These are phyloP conservation scores for Dendrobium officinale DNA, from an alignment of 106 monocot species.

Conservation along the genomic window DNA sequence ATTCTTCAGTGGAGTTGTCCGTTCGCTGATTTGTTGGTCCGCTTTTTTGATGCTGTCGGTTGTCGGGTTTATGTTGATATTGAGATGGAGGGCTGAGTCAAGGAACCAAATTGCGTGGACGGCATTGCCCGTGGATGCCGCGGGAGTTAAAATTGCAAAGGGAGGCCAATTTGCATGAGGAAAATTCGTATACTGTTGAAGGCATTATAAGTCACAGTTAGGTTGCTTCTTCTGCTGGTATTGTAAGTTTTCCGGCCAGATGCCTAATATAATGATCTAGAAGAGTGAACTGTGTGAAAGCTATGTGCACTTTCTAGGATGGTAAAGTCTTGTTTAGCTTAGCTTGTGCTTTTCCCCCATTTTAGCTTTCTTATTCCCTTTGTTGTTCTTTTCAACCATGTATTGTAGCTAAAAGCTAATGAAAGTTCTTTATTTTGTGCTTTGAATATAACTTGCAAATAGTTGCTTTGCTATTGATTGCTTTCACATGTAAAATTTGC, in stretches of 20 bases:
- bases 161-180: constrained; percentile 5
- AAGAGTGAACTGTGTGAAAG: background rate
- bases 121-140: constrained; percentile 35
- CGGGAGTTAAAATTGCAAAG: constrained; percentile 22
- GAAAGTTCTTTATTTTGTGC: background rate
- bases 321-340: background rate
- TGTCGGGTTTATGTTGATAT: constrained; percentile 30
- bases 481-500: background rate
- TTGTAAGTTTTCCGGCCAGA: background rate
- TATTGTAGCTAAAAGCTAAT: background rate
- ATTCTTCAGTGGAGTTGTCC: constrained; percentile 22
- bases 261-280: background rate
- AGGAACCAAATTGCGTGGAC: constrained; percentile 40
- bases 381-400: background rate
- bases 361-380: background rate
- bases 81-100: constrained; percentile 46
- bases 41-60: constrained; percentile 33
- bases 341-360: background rate
- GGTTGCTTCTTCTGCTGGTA: background rate
- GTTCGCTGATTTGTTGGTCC: constrained; percentile 47
- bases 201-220: background rate
- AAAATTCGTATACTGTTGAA: background rate
- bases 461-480: background rate
- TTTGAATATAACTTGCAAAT: background rate
- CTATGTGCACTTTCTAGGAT: background rate